These are phyloP conservation scores for Ambrosiella beaveri DNA, from an alignment of 2,329 filamentous ascomycete genomes.

Conservation along the genomic window DNA sequence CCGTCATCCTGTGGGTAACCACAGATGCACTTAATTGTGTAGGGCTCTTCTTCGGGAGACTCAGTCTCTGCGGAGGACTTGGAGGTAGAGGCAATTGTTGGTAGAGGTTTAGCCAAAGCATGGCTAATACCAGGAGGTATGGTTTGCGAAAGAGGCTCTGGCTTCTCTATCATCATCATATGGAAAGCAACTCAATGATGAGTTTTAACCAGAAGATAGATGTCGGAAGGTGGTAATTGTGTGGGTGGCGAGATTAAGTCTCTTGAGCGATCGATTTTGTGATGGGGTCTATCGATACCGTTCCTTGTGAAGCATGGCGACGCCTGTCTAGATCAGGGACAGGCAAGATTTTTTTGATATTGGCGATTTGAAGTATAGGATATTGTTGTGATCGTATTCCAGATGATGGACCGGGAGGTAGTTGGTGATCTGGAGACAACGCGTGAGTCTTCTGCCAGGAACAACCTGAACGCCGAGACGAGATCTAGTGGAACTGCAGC, in stretches of 20 bases:
- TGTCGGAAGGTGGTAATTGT: slow-evolving; percentile 14
- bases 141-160: slow-evolving; percentile 34
- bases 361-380: not conserved
- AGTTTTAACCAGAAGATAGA: too few relatives aligned
- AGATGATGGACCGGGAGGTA: not conserved
- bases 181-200: slow-evolving; percentile 13
- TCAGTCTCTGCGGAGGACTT: not conserved
- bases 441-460: not conserved
- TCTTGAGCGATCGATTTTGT: not conserved
- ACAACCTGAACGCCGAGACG: not conserved
- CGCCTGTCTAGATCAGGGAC: slow-evolving; percentile 20
- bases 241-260: slow-evolving; percentile 17
- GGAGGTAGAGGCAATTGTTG: slow-evolving; percentile 23
- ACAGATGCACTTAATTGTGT: slow-evolving; percentile 97
- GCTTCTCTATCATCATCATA: slow-evolving; percentile 48
- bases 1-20: slow-evolving; percentile 88
- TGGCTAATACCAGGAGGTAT: slow-evolving; percentile 36
- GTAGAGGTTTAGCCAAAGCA: slow-evolving; percentile 23
- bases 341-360: not conserved
- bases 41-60: slow-evolving; percentile 51
- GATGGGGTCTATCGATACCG: slow-evolving; percentile 7
- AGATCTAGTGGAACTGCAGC: not conserved
- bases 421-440: not conserved
- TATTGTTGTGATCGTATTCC: not conserved
- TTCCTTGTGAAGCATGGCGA: slow-evolving; percentile 35